Percentiles rank a stretch among this genome's conserved stretches.
Conservation (phyloP, 257 asterid species). For the Solanum stenotomum region DNA sequence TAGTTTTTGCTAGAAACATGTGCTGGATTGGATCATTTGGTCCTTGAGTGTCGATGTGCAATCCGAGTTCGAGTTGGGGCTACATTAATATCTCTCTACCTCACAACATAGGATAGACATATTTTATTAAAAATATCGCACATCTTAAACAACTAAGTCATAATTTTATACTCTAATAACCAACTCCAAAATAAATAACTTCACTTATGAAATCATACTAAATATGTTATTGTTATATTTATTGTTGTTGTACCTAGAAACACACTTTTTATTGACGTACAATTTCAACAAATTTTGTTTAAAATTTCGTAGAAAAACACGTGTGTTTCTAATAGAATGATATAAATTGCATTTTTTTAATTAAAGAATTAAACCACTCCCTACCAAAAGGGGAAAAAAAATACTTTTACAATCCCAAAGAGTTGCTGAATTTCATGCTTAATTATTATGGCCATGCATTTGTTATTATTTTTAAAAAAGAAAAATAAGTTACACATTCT, state of each 20-base stretch:
- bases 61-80: background rate
- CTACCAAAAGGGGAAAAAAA: background rate
- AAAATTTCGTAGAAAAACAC: background rate
- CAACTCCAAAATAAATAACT: background rate
- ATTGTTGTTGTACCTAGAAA: background rate
- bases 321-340: background rate
- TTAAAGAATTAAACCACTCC: background rate
- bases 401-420: background rate
- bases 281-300: background rate
- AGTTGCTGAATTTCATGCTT: background rate
- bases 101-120: background rate
- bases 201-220: rapidly evolving
- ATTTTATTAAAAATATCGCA: background rate
- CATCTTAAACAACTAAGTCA: too few species aligned
- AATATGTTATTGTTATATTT: background rate
- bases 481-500: background rate
- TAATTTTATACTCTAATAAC: background rate
- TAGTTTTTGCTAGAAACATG: background rate
- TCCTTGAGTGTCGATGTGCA: background rate
- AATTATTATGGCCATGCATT: background rate
- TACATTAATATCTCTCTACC: background rate
- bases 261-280: background rate
- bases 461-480: background rate
- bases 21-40: background rate
- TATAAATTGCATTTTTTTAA: background rate